Conservation (phyloP, 2,329 filamentous ascomycete genomes). For the Niveomyces coronatus region DNA sequence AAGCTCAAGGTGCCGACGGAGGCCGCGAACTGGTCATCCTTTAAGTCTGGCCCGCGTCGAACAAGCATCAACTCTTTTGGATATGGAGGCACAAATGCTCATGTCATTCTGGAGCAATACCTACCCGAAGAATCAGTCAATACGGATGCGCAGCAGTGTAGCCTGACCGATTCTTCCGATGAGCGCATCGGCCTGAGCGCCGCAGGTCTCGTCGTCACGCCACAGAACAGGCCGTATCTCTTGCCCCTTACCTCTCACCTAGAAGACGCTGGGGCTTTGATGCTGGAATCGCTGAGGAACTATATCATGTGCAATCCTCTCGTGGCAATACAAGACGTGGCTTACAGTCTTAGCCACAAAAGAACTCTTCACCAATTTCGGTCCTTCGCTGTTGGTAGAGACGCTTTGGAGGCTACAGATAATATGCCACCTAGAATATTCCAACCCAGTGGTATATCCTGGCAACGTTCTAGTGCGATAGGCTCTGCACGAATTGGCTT, state of each 20-base stretch:
- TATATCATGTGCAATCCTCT: not conserved
- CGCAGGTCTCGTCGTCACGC: too few species aligned
- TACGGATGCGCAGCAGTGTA: too few species aligned
- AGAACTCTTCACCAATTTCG: constrained; percentile 10
- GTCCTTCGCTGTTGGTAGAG: constrained; percentile 5
- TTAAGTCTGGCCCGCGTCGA: not conserved
- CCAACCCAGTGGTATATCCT: too few species aligned
- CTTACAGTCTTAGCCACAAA: constrained; percentile 9
- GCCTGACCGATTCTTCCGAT: too few species aligned
- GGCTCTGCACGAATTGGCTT: constrained; percentile 7
- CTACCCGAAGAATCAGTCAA: too few species aligned
- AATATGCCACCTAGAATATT: too few species aligned
- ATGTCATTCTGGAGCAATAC: constrained; percentile 15
- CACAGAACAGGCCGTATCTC: not conserved
- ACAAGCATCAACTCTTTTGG: constrained; percentile 34
- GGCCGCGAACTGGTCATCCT: constrained; percentile 7
- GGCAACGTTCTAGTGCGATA: too few species aligned
- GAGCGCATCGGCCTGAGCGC: too few species aligned
- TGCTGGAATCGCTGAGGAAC: not conserved
- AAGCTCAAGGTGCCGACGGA: constrained; percentile 10
- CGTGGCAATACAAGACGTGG: constrained; percentile 5
- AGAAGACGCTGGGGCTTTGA: not conserved
- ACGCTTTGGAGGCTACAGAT: too few species aligned
- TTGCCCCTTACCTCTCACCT: not conserved
- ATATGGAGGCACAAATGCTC: constrained; percentile 31